Base-by-base conservation (phyloP, 2,329 filamentous ascomycete species). In the Cercospora citrullina region DNA sequence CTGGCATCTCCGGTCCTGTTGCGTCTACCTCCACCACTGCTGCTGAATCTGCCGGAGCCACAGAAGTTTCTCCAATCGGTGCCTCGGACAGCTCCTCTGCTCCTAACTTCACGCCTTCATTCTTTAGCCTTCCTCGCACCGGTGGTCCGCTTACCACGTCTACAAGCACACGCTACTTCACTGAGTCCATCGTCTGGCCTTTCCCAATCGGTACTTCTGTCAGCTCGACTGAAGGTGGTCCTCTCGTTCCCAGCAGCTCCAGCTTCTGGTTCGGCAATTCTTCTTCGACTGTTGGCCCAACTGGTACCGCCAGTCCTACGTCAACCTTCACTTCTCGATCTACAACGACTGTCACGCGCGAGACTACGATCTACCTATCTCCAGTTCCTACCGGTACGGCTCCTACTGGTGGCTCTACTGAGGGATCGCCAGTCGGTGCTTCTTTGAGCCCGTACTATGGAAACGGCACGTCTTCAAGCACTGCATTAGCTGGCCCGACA, bases 11-110 rank as follows among this genome's bases (percentile, higher is more conserved):
- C 18, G 64, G 58, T 63, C 58, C 61, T n/a, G 63, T 48, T 23
- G 63, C 12, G 48, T 53, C 64, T 28, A 31, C 51, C 59, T 53
- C 48, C 30, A 63, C 55, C 26, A 58, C 14, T 12, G 8, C 36
- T 21, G 30, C 63, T 28, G 48, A 53, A 9, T 65, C 66, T 21
- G 18, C 57, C 12, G 51, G 61, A 10, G 63, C 66, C 5, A 68
- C 66, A 9, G 55, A 65, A 58, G 59, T 59, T 14, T 65, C 68
- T 23, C 68, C 68, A 12, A 53, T 65, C 39, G 66, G 65, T 23
- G 33, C 60, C 28, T 55, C 60, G 21, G 57, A 60, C 51, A 64
- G 60, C 23, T 64, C 39, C 26, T 58, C 65, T 16, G 39, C 64
- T 23, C 59, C 57, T 30, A 48, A 12, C 7, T 65, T 60, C 16